Evolutionary conservation across 805 yeast species (phyloP), one percentile per base, ranked within the genome.

Genomic region (Kodamaea lidongshanica): DNA sequence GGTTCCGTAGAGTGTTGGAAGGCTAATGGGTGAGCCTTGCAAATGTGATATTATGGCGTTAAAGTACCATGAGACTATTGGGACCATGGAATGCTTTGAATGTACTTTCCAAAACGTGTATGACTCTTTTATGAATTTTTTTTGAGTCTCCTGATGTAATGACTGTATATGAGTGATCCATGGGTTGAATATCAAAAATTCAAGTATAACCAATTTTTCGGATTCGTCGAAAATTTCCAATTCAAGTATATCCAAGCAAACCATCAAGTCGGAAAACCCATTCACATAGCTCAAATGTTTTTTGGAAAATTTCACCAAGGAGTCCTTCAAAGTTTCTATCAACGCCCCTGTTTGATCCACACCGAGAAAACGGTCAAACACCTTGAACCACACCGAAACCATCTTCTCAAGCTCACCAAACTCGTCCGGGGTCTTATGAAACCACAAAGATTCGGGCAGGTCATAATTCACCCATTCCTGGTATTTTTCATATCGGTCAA

Each of bases 121-220:
- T 62, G 68, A 61, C 12, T 37, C 33, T 23, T 25, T 23, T 10
- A 25, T 8, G 8, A 19, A 19, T n/a, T n/a, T 19, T n/a, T 19
- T 8, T 19, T 8, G 21, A 8, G 8, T n/a, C 21, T n/a, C n/a
- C n/a, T n/a, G n/a, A n/a, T 19, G 21, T 19, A 19, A 8, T 19
- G 8, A n/a, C n/a, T 8, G n/a, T 8, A 19, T 19, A 19, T 16
- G n/a, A 23, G n/a, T 23, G 10, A 48, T 21, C 61, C 66, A 48
- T 8, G 66, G 61, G 33, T 69, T 67, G 40, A 70, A 62, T 12
- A 66, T 11, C 12, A 22, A 25, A 11, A 36, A 39, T 18, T 37
- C 58, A 16, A 70, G 19, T 2, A 69, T 23, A 2, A 38, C 9
- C 2, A 15, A 22, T 5, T 14, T 5, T 15, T 25, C 30, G 4